Conservation (phyloP, 2,329 filamentous ascomycete genomes). For the Sporothrix sp. region DNA sequence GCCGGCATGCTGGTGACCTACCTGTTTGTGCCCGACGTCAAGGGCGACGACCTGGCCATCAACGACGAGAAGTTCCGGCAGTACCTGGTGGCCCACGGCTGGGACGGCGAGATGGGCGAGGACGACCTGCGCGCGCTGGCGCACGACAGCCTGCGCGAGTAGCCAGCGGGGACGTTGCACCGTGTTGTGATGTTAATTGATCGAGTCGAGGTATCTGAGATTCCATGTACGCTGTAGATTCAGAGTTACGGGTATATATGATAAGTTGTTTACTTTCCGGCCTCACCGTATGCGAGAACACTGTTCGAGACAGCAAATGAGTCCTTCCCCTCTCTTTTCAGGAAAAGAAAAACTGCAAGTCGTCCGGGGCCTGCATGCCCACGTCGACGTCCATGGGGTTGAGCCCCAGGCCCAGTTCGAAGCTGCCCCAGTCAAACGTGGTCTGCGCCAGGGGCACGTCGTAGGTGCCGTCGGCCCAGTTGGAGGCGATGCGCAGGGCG, state of each 20-base stretch:
- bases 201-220: too few relatives aligned
- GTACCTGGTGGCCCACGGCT: constrained; percentile 13
- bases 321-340: not conserved
- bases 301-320: too few relatives aligned
- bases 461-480: constrained; percentile 8
- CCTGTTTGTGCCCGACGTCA: constrained; percentile 14
- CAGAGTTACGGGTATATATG: too few relatives aligned
- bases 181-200: too few relatives aligned
- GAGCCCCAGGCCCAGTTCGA: not conserved
- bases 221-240: too few relatives aligned
- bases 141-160: too few relatives aligned
- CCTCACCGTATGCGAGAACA: too few relatives aligned
- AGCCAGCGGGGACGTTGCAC: too few relatives aligned
- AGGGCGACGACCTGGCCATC: constrained; percentile 9
- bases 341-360: too few relatives aligned
- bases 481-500: not conserved
- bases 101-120: constrained; percentile 18
- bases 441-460: constrained; percentile 6
- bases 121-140: constrained; percentile 11
- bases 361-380: too few relatives aligned
- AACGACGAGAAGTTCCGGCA: constrained; percentile 15
- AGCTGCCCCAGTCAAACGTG: constrained; percentile 3
- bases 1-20: constrained; percentile 16
- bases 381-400: not conserved
- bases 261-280: too few relatives aligned